These are phyloP conservation scores for Carnegiea gigantea DNA, from an alignment of 179 eudicot genomes.

Conservation along the genomic window DNA sequence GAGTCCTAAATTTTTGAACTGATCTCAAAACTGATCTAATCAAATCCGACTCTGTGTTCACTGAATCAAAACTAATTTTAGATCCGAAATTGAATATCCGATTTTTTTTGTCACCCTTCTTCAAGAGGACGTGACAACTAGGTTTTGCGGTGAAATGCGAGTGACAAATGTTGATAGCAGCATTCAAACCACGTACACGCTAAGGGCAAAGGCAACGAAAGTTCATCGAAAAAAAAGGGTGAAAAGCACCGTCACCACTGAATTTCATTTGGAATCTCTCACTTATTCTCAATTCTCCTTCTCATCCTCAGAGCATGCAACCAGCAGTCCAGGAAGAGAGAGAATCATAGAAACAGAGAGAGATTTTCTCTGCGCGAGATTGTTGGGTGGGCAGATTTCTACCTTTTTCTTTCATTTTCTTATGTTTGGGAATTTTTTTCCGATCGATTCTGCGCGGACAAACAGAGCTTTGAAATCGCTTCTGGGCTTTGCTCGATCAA, in stretches of 20 bases:
- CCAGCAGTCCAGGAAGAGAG: not conserved
- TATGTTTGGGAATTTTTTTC: not conserved
- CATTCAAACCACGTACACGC: conserved; percentile 4
- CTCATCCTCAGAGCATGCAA: not conserved
- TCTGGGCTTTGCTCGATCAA: conserved; percentile 14
- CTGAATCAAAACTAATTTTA: no score
- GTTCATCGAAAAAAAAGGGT: not conserved
- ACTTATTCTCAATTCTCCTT: not conserved
- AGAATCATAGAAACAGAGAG: not conserved
- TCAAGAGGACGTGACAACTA: no score
- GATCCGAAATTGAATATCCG: no score
- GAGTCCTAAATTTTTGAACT: no score
- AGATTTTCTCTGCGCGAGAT: not conserved
- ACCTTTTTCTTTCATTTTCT: not conserved
- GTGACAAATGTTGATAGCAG: conserved; percentile 2
- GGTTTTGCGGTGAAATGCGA: not conserved
- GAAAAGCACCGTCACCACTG: not conserved
- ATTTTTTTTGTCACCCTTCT: no score
- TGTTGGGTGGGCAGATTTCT: not conserved
- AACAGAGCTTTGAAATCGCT: not conserved
- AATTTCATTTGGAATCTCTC: not conserved
- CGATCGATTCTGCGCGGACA: conserved; percentile 7
- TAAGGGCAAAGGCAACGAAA: not conserved
- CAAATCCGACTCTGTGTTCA: no score
- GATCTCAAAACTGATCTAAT: no score